Base-by-base conservation (phyloP, 257 asterid genomes). In the Gentiana straminea region DNA sequence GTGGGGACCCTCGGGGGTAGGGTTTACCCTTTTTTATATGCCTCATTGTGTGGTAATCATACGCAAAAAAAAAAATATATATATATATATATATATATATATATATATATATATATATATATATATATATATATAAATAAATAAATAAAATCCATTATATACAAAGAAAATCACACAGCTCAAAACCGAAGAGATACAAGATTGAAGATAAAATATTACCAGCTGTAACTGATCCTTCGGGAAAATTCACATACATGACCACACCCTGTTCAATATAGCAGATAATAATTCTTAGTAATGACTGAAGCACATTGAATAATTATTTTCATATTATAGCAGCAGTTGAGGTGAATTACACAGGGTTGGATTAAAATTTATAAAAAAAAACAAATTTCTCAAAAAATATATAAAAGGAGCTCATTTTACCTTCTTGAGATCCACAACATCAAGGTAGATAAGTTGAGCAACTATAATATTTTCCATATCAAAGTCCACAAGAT, bases 201-300 rank as follows among this genome's bases (percentile, higher is more conserved):
- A 56, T 48, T 32, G 35, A 8, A 13, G 35, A 49, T 51, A 56
- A 41, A 6, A 49, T 7, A 70, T 58, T 80, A 89, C 97, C 97
- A 64, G 95, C 96, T 35, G 97, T 89, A 58, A 89, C 95, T 8
- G 97, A 89, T 68, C 97, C 97, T 70, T 94, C 97, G 9, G 97
- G 97, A 51, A 95, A 89, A 75, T 89, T 89, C 62, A 89, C 90
- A 62, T 89, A 89, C 97, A 89, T 89, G 65, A 89, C 90, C 60
- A 89, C 84, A 68, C 86, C 97, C 97, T 86, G 92, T 45, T 63
- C 41, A 69, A 47, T 58, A 44, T 37, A 65, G 38, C 57, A 57
- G 32, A 65, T 2, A 1, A 24, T 24, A 32, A 37, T 13, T 4
- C 33, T 24, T 24, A 24, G 24, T 24, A 24, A 24, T 24, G 24